These are phyloP conservation scores for Botrytis cinerea DNA, from an alignment of 2,329 filamentous ascomycete genomes.

Conservation along the genomic window DNA sequence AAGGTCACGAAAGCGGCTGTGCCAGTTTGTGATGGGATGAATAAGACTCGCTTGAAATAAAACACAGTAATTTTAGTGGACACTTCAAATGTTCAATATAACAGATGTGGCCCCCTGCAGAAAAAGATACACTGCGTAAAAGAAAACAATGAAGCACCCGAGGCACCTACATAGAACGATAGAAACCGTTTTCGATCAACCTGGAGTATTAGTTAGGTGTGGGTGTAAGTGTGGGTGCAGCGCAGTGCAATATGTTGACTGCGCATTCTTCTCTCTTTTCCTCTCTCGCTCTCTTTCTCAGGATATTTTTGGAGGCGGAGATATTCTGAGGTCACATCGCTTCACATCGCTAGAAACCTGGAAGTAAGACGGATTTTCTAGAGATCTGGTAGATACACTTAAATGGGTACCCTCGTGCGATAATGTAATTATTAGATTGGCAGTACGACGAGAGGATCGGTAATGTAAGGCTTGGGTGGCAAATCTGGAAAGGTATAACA, in stretches of 20 bases:
- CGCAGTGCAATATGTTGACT: background rate
- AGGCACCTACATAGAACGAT: constrained; percentile 10
- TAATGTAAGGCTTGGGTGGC: background rate
- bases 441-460: background rate
- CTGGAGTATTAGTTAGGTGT: background rate
- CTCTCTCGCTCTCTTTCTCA: background rate
- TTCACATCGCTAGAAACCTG: background rate
- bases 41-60: constrained; percentile 10
- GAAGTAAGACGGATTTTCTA: constrained; percentile 8
- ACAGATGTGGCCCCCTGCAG: constrained; percentile 8
- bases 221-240: background rate
- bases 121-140: background rate
- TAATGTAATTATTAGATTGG: background rate
- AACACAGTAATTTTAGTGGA: constrained; percentile 1
- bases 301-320: constrained; percentile 19
- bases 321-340: constrained; percentile 21
- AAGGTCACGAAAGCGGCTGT: constrained; percentile 19
- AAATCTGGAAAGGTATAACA: background rate
- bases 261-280: constrained; percentile 16
- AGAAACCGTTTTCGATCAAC: background rate
- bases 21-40: constrained; percentile 20
- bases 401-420: background rate
- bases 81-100: background rate
- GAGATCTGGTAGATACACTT: constrained; percentile 3
- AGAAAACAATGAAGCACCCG: background rate